A percentile compares a stretch with the other conserved stretches of the same genome.
These are phyloP conservation scores for Yarrowia sp. DNA, from an alignment of 805 yeast genomes.

Conservation along the genomic window DNA sequence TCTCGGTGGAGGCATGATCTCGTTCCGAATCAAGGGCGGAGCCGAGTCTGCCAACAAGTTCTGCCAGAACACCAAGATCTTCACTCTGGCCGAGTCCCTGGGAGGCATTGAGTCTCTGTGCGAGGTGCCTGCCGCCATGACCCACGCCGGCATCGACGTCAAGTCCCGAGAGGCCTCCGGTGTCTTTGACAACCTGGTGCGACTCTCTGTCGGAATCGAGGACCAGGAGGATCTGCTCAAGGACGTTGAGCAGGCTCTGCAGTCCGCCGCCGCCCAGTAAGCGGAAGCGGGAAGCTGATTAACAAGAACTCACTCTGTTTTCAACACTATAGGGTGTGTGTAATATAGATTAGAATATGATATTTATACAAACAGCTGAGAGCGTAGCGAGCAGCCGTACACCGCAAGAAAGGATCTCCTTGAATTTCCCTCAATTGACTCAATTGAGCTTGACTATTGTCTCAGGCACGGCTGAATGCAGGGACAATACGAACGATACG, in stretches of 20 bases:
- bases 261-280: slow-evolving; percentile 41
- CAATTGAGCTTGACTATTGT: no score
- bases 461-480: no score
- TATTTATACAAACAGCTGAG: slow-evolving; percentile 10
- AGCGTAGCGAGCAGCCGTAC: no score
- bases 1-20: slow-evolving; percentile 91
- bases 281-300: background rate
- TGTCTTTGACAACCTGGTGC: slow-evolving; percentile 79
- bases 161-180: slow-evolving; percentile 80
- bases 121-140: slow-evolving; percentile 91
- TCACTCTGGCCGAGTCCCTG: slow-evolving; percentile 86
- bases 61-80: slow-evolving; percentile 74
- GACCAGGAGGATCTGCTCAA: slow-evolving; percentile 76
- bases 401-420: no score
- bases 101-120: slow-evolving; percentile 88
- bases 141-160: slow-evolving; percentile 88
- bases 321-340: slow-evolving; percentile 33
- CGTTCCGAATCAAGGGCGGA: slow-evolving; percentile 86
- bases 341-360: slow-evolving; percentile 32
- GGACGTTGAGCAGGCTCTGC: slow-evolving; percentile 75
- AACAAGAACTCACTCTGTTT: slow-evolving; percentile 14
- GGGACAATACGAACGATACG: no score
- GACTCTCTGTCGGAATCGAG: slow-evolving; percentile 88
- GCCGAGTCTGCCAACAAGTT: slow-evolving; percentile 75
- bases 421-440: no score